These are phyloP conservation scores for Phragmites australis DNA, from an alignment of 176 grass and related monocot genomes.

Conservation along the genomic window DNA sequence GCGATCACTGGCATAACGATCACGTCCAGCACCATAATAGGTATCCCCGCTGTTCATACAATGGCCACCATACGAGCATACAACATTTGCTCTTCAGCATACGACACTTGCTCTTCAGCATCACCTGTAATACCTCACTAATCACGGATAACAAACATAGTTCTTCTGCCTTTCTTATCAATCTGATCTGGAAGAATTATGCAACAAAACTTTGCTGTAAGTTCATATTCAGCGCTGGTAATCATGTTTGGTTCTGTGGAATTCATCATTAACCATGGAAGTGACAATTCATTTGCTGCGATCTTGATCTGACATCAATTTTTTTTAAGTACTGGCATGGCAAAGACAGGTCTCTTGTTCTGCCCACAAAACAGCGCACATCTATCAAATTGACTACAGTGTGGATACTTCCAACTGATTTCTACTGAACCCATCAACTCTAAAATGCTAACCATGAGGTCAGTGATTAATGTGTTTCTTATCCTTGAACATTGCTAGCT, in stretches of 20 bases:
- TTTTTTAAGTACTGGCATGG: conserved; percentile 32
- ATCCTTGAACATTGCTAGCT: conserved; percentile 40
- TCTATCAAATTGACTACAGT: conserved; percentile 30
- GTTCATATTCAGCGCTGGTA: conserved; percentile 17
- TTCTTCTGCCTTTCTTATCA: conserved; percentile 34
- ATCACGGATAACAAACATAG: no score
- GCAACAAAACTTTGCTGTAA: background rate
- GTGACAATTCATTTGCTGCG: conserved; percentile 37
- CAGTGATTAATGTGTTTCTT: conserved; percentile 40
- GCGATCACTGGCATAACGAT: conserved; percentile 56
- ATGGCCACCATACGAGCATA: conserved; percentile 46
- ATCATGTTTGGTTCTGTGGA: conserved; percentile 27
- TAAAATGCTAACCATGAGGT: conserved; percentile 36
- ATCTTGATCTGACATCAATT: conserved; percentile 31
- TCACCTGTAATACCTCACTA: conserved; percentile 15
- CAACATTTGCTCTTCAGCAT: background rate
- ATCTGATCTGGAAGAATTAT: conserved; percentile 32
- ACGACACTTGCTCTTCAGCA: background rate
- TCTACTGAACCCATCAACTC: conserved; percentile 20
- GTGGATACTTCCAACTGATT: conserved; percentile 20
- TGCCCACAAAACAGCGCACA: conserved; percentile 36
- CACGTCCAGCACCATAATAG: conserved; percentile 60
- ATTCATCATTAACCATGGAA: conserved; percentile 33
- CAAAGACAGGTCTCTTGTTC: conserved; percentile 30
- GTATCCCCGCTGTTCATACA: conserved; percentile 53